phyloP scores from a whole-genome alignment of 805 yeast genomes.

The Myxozyma mucilagina region DNA sequence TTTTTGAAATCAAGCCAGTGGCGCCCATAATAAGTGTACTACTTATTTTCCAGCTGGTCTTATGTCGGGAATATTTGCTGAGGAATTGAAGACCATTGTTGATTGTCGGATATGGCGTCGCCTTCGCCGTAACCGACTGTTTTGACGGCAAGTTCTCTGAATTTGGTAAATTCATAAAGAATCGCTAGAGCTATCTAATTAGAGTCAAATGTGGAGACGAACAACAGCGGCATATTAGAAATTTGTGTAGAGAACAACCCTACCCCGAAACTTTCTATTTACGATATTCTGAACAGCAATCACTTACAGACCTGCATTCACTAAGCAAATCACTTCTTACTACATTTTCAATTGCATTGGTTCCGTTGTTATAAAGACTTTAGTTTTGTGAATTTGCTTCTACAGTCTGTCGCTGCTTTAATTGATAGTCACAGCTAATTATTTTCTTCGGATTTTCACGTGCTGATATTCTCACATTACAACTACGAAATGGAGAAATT shows the following conservation, averaged over 20 bases:
- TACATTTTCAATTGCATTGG: background rate
- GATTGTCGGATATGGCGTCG: conserved; percentile 1
- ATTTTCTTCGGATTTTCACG: background rate
- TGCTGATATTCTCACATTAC: background rate
- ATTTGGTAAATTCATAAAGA: background rate
- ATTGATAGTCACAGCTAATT: no score
- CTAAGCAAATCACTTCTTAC: background rate
- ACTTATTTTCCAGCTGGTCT: conserved; percentile 62
- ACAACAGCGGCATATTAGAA: no score
- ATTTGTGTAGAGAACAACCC: background rate
- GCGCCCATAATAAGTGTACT: conserved; percentile 69
- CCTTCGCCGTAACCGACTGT: background rate
- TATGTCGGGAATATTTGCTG: conserved; percentile 58
- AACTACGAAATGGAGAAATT: conserved; percentile 66
- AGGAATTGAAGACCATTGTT: conserved; percentile 66
- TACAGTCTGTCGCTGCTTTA: no score
- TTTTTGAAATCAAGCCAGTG: conserved; percentile 65
- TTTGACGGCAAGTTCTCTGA: background rate
- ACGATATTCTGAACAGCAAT: background rate
- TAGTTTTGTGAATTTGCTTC: no score
- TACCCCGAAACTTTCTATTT: background rate
- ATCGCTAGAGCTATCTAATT: no score
- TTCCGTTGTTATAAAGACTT: background rate
- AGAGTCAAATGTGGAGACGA: no score
- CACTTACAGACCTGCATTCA: no score